Conservation (phyloP, 2,329 filamentous ascomycete genomes). For the Penicillium sp. region DNA sequence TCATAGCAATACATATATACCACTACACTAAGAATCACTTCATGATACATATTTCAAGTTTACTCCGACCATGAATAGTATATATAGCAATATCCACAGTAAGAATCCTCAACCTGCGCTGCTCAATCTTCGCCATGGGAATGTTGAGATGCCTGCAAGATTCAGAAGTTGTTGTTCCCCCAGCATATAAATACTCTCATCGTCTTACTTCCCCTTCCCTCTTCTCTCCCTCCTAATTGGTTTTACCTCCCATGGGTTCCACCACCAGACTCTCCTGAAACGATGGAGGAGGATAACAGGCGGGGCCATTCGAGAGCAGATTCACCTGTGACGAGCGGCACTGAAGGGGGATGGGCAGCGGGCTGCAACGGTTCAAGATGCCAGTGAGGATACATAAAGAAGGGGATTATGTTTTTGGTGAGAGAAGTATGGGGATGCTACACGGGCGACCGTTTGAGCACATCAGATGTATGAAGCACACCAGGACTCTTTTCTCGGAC, state of each 20-base stretch:
- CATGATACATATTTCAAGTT: too few relatives aligned
- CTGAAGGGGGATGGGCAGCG: neutral
- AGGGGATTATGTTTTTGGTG: neutral
- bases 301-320: neutral
- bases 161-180: neutral
- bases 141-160: neutral
- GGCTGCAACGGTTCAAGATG: slow-evolving; percentile 2
- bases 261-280: neutral
- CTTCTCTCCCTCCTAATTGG: too few relatives aligned
- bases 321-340: neutral
- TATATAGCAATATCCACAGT: too few relatives aligned
- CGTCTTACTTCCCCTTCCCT: neutral
- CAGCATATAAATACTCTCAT: neutral
- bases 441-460: slow-evolving; percentile 5
- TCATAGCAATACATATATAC: neutral
- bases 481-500: slow-evolving; percentile 5
- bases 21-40: neutral
- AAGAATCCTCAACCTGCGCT: too few relatives aligned
- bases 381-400: neutral
- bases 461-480: slow-evolving; percentile 1
- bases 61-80: neutral
- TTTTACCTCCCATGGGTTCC: neutral
- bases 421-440: slow-evolving; percentile 3
- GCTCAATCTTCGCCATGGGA: too few relatives aligned
- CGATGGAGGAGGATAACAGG: neutral